Evolutionary conservation across 2,329 filamentous ascomycete species (phyloP), one percentile per base, ranked within the genome.

Genomic region (Helotiales sp.): DNA sequence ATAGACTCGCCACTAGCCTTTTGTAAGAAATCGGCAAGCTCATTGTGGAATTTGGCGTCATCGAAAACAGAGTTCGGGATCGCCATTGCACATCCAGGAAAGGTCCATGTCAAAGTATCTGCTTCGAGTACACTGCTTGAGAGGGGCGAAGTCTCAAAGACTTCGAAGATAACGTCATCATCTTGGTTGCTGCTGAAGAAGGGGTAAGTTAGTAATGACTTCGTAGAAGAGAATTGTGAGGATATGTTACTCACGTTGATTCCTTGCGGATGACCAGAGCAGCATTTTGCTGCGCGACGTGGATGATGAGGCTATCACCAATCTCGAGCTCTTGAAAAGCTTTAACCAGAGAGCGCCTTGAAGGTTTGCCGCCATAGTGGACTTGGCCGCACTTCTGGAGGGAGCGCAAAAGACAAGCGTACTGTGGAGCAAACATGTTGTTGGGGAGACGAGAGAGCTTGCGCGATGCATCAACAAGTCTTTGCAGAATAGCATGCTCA

Each of bases 121-220:
- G 76, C 19, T 80, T 70, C 0, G 81, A 70, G 0, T 76, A 75
- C 1, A 87, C 73, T 0, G 86, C 80, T 13, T 77, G 80, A 81
- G 0, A 67, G 66, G 0, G 86, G 74, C 0, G 84, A 85, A 0
- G 80, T 75, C 66, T 89, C 85, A 55, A 88, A 88, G 0, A 76
- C 76, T 67, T 89, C 86, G 47, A 87, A 81, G 55, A 83, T 17
- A 63, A 79, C 61, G 63, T 61, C 19, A 44, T 72, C 27, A 19
- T 63, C 44, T 2, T 54, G 17, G 7, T 53, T 33, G 54, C 66
- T 69, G 50, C 17, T 46, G 30, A 52, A 10, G 34, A 38, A 19
- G 29, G 22, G 31, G 27, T 30, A 38, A 52, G 17, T 24, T 30
- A 2, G 12, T 5, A 9, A n/a, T 27, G 9, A 19, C 13, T 10